Percentiles rank a stretch among this genome's conserved stretches.
These are phyloP conservation scores for Aureobasidium lini DNA, from an alignment of 2,329 filamentous ascomycete species.

Conservation along the genomic window DNA sequence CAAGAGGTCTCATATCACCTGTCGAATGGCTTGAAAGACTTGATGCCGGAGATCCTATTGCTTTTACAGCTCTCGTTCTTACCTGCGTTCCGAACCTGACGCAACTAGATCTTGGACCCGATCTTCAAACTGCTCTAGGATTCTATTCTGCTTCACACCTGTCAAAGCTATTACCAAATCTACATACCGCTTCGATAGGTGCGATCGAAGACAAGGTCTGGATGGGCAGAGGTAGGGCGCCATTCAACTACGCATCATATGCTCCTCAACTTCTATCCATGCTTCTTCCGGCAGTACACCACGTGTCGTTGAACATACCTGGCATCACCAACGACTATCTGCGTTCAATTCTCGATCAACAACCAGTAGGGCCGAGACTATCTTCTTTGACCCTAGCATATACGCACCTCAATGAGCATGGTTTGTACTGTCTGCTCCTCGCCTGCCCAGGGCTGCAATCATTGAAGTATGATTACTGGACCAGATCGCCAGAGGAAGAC, in stretches of 20 bases:
- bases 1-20: neutral
- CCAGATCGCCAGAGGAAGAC: neutral
- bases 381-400: neutral
- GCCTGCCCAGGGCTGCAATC: neutral
- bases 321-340: neutral
- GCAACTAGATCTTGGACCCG: neutral
- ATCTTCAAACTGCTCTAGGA: neutral
- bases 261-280: neutral
- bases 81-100: neutral
- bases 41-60: neutral
- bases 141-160: neutral
- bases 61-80: neutral
- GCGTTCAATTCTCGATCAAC: neutral
- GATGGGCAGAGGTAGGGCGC: neutral
- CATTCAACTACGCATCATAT: neutral
- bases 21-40: neutral
- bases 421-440: neutral
- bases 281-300: neutral
- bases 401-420: neutral
- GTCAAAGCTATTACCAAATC: neutral
- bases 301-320: neutral
- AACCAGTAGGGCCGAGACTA: neutral
- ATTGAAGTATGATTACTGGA: neutral
- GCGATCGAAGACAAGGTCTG: neutral
- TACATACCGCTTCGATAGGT: neutral